A percentile compares a stretch with the other conserved stretches of the same genome.
Conservation (phyloP, 176 grass and related monocot genomes). For the Phragmites australis region DNA sequence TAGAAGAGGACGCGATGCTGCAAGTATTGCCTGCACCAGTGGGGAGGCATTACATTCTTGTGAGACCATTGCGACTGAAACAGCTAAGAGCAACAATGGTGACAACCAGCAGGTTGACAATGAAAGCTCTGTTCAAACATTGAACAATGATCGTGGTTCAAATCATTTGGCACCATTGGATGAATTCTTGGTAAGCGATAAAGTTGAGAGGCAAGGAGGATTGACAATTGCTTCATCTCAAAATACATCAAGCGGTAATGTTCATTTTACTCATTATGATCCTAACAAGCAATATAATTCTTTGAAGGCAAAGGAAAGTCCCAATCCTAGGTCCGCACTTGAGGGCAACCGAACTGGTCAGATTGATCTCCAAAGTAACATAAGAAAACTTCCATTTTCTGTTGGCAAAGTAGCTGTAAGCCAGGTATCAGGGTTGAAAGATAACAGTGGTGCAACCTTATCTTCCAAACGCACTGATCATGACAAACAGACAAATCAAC, state of each 20-base stretch:
- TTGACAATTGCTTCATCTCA: neutral
- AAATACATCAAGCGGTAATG: neutral
- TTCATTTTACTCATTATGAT: neutral
- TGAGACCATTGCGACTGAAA: conserved; percentile 8
- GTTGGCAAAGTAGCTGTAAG: neutral
- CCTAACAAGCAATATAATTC: neutral
- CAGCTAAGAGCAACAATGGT: neutral
- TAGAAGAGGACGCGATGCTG: conserved; percentile 16
- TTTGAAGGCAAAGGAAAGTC: neutral
- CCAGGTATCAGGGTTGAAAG: neutral
- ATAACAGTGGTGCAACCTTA: neutral
- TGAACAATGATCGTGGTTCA: conserved; percentile 16
- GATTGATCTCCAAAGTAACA: neutral
- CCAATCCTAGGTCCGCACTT: neutral
- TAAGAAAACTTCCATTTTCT: neutral
- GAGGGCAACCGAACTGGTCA: neutral
- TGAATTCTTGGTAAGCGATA: neutral
- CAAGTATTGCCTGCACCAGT: neutral
- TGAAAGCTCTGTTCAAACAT: conserved; percentile 7
- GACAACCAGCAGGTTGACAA: neutral
- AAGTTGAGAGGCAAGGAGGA: neutral
- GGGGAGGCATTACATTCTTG: neutral
- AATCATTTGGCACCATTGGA: neutral
- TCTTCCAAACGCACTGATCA: neutral
- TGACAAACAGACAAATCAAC: neutral